Base-by-base conservation (phyloP, 208 protist species). In the Blechomonas ayalai region DNA sequence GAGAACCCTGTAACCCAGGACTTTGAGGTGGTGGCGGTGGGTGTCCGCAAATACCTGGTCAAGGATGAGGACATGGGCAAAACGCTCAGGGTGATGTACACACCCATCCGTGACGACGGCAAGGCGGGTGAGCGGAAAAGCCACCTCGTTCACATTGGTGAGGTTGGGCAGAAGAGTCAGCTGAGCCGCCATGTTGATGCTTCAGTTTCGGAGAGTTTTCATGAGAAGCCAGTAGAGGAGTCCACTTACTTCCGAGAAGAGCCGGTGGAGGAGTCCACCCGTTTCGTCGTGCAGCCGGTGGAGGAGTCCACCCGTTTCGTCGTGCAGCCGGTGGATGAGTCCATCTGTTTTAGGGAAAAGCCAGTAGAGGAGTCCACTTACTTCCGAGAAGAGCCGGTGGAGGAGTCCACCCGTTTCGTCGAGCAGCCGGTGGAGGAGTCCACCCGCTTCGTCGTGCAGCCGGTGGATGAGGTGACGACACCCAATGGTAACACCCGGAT, bases 81-180 rank as follows among this genome's bases (percentile, higher is more conserved):
- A 65, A 73, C 66, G 64, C 60, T 95, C 19, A 64, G 56, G 26
- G 76, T 90, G 9, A 87, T 68, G n/a, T 92, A 93, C 66, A 87
- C 71, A 8, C 88, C 88, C 13, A 67, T 92, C 13, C 71, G 84
- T 37, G 72, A 67, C 45, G 84, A 95, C 44, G 88, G 88, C 38
- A 28, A 39, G 8, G 7, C 56, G 45, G 84, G 88, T 37, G 82
- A 81, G 46, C 41, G 77, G 9, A 79, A 76, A 59, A 82, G 55
- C 51, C 67, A 55, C 61, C 73, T 74, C 31, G 68, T 87, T 39
- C n/a, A n/a, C n/a, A n/a, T n/a, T n/a, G n/a, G n/a, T n/a, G n/a
- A n/a, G n/a, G n/a, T n/a, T n/a, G n/a, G n/a, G n/a, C n/a, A n/a
- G n/a, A n/a, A n/a, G n/a, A n/a, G n/a, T n/a, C n/a, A n/a, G n/a